These are phyloP conservation scores for Sextonia rubra DNA, from an alignment of 164 flowering plant species.

Conservation along the genomic window DNA sequence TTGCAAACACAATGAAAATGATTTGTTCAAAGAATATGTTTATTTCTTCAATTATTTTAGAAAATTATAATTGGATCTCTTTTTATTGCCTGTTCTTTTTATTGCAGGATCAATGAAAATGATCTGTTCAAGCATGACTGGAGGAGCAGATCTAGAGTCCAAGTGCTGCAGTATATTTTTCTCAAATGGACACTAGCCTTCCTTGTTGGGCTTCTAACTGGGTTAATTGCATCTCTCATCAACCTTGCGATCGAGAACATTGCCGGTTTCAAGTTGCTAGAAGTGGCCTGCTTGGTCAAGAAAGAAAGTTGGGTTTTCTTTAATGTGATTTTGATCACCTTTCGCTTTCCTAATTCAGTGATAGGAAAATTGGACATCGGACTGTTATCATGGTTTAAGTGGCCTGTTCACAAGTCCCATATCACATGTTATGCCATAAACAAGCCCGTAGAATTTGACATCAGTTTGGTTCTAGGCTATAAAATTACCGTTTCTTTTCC, in stretches of 20 bases:
- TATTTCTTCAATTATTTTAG: neutral
- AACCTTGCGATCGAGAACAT: slow-evolving; percentile 92
- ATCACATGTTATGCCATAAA: too few species aligned
- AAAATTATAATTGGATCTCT: neutral
- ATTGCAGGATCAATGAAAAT: slow-evolving; percentile 80
- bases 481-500: too few species aligned
- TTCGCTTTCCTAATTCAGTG: slow-evolving; percentile 1
- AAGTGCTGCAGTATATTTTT: slow-evolving; percentile 75
- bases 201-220: slow-evolving; percentile 80
- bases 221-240: slow-evolving; percentile 67
- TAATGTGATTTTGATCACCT: neutral
- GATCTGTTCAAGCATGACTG: slow-evolving; percentile 96
- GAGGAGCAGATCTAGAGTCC: slow-evolving; percentile 72
- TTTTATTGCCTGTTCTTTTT: neutral
- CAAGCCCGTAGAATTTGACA: too few species aligned
- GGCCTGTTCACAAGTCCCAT: too few species aligned
- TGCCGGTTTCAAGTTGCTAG: slow-evolving; percentile 73
- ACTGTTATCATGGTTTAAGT: neutral
- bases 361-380: neutral
- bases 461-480: too few species aligned
- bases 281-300: slow-evolving; percentile 34
- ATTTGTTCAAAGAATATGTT: neutral
- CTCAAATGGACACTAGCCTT: slow-evolving; percentile 76
- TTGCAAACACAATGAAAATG: too few species aligned
- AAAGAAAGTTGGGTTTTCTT: slow-evolving; percentile 36